Evolutionary conservation across 164 flowering plant species (phyloP).

Genomic region (Kalanchoe fedtschenkoi): DNA sequence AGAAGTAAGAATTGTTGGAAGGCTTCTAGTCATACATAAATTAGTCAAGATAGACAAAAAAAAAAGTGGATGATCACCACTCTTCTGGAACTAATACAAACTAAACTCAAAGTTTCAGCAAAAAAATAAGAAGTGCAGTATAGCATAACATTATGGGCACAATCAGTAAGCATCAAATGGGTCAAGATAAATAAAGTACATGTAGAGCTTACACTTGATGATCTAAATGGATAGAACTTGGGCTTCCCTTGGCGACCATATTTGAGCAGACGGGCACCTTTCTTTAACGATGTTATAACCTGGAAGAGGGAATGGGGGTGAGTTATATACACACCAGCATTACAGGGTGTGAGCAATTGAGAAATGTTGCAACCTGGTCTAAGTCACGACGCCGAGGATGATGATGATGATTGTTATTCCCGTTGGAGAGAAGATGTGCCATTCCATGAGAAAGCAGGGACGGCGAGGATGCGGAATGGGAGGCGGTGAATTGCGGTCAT

Average conservation of each 20-base stretch:
- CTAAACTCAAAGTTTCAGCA: too few relatives aligned
- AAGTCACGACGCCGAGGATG: slow-evolving; percentile 68
- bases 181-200: neutral
- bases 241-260: slow-evolving; percentile 99
- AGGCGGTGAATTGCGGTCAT: slow-evolving; percentile 1
- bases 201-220: slow-evolving; percentile 51
- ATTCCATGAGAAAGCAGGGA: slow-evolving; percentile 72
- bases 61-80: too few relatives aligned
- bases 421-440: slow-evolving; percentile 96
- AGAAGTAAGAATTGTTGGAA: too few relatives aligned
- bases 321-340: neutral
- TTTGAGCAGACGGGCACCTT: slow-evolving; percentile 88
- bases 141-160: too few relatives aligned
- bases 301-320: slow-evolving; percentile 27
- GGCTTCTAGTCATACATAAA: too few relatives aligned
- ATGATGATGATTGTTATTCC: too few relatives aligned
- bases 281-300: slow-evolving; percentile 78
- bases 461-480: neutral
- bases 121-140: too few relatives aligned
- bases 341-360: neutral
- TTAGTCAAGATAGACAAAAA: too few relatives aligned
- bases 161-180: too few relatives aligned
- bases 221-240: slow-evolving; percentile 78
- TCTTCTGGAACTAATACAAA: too few relatives aligned
- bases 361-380: slow-evolving; percentile 57